A percentile compares a stretch with the other conserved stretches of the same genome.
Conservation (phyloP, 78 protist species). For the Mastigamoeba balamuthi region DNA sequence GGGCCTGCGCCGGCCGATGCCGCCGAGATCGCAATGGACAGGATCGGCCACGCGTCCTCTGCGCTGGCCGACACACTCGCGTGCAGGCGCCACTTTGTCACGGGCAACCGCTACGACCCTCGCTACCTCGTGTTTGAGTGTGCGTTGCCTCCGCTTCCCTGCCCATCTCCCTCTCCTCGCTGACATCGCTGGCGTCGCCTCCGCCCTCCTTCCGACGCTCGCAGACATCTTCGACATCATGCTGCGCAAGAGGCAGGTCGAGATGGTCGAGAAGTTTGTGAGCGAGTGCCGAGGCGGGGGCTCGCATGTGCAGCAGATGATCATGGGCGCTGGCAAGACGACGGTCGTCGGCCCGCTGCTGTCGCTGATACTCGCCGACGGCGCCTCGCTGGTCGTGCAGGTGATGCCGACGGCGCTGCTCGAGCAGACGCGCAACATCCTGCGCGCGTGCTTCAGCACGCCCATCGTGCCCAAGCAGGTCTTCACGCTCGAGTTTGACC, state of each 20-base stretch:
- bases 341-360: conserved; percentile 63
- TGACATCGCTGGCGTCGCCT: too few relatives aligned
- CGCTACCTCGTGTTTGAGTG: conserved; percentile 24
- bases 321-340: conserved; percentile 81
- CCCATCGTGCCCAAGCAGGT: conserved; percentile 43
- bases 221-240: neutral
- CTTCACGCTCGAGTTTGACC: conserved; percentile 43
- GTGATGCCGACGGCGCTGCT: conserved; percentile 56
- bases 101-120: conserved; percentile 1
- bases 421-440: conserved; percentile 34
- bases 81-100: neutral
- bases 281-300: neutral
- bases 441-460: conserved; percentile 39
- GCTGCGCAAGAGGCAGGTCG: conserved; percentile 5
- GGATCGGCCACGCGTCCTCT: neutral
- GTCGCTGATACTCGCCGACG: conserved; percentile 48
- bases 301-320: conserved; percentile 42
- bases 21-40: neutral
- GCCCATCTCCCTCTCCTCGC: too few relatives aligned
- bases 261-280: neutral
- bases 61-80: conserved; percentile 5
- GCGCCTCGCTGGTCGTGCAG: conserved; percentile 37
- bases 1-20: neutral
- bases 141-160: too few relatives aligned
- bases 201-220: too few relatives aligned